phyloP scores from a whole-genome alignment of 108 stramenopile genomes.

The Cylindrotheca closterium region DNA sequence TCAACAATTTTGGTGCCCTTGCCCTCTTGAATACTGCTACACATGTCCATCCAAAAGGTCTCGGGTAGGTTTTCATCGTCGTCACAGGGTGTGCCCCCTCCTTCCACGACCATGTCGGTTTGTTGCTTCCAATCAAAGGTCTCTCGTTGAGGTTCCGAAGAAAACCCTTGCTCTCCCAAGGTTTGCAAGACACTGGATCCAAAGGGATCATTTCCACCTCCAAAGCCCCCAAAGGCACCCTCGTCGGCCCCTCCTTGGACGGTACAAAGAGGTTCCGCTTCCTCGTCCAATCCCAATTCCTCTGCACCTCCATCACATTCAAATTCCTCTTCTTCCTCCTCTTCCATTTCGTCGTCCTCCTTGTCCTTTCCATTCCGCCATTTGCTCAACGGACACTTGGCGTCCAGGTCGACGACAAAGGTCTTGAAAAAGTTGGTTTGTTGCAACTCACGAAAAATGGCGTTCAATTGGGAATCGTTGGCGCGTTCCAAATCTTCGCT shows the following conservation, averaged over 20 bases:
- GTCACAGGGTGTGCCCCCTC: slow-evolving; percentile 43
- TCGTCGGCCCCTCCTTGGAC: slow-evolving; percentile 44
- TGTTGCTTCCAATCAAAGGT: slow-evolving; percentile 75
- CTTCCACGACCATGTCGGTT: slow-evolving; percentile 61
- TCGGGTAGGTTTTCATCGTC: slow-evolving; percentile 62
- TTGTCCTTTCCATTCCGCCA: slow-evolving; percentile 32
- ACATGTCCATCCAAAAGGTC: slow-evolving; percentile 89
- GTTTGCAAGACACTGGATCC: slow-evolving; percentile 31
- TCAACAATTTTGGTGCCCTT: slow-evolving; percentile 78
- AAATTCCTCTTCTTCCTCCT: slow-evolving; percentile 66
- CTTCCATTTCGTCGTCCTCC: slow-evolving; percentile 21
- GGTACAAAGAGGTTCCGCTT: slow-evolving; percentile 70
- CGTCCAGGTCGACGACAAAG: slow-evolving; percentile 83
- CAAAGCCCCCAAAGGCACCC: background rate
- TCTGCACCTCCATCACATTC: slow-evolving; percentile 55
- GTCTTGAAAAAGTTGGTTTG: slow-evolving; percentile 73
- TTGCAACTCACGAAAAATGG: slow-evolving; percentile 76
- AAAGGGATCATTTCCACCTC: slow-evolving; percentile 7
- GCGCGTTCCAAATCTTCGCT: slow-evolving; percentile 86
- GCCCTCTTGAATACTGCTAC: slow-evolving; percentile 59
- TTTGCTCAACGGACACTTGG: slow-evolving; percentile 59
- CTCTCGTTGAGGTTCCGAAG: slow-evolving; percentile 46
- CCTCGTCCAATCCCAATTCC: slow-evolving; percentile 68
- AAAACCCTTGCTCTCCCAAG: slow-evolving; percentile 34
- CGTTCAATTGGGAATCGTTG: slow-evolving; percentile 82